Base-by-base conservation (phyloP, 176 grass and related monocot genomes). In the Oryza glaberrima region DNA sequence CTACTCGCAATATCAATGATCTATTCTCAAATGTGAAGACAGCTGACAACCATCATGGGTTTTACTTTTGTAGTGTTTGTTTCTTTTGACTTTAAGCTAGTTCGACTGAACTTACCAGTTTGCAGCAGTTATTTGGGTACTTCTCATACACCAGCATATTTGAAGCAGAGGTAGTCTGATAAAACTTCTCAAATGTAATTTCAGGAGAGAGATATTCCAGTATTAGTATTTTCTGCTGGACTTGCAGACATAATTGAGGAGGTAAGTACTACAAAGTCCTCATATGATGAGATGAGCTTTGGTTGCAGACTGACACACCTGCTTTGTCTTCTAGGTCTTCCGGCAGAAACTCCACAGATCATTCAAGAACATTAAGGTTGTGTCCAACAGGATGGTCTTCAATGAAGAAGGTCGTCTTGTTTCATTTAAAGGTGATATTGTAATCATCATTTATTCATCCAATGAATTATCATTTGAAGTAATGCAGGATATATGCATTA, bases 231-330 rank as follows among this genome's bases (percentile, higher is more conserved):
- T 95, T 98, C 96, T 82, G 96, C 96, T 86, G 96, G 96, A 76
- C 96, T 98, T 73, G 93, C 93, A 77, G 93, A 95, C 80, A 93
- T 95, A 60, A 98, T 98, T 80, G 96, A 95, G 83, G 96, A 98
- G 91, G 96, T 95, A 75, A 78, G 80, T 51, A 80, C 38, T 65
- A 6, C 77, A 61, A 82, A 54, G 0, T 75, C 19, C 10, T 65
- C 34, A 76, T 79, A 52, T 76, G 65, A 20, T 78, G 0, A 26
- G 38, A 4, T 25, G 69, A 84, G 36, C 56, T 51, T 80, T 2
- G 13, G 17, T 76, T 73, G 77, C 28, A 77, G 25, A 52, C 26
- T 86, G 11, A 76, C 25, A 47, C 19, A 49, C 56, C n/a, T 35
- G 6, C 25, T 83, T 17, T 25, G 22, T 17, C 10, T 43, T 67